Percentiles rank a stretch among this genome's conserved stretches.
These are phyloP conservation scores for Gastrodia elata DNA, from an alignment of 106 monocot genomes.

Conservation along the genomic window DNA sequence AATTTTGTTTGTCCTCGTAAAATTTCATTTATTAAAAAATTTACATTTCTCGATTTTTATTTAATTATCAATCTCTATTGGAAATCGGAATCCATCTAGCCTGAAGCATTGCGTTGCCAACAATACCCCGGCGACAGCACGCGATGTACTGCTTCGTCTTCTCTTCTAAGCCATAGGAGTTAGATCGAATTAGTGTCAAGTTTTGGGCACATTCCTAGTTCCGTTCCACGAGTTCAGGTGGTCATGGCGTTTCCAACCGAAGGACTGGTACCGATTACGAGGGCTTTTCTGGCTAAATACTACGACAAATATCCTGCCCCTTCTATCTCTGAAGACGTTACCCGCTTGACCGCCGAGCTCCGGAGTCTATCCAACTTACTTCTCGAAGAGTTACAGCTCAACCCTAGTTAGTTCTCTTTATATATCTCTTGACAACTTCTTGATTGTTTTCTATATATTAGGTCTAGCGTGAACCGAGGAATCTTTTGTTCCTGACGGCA, in stretches of 20 bases:
- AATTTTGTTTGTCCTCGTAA: no score
- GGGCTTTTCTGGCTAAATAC: constrained; percentile 64
- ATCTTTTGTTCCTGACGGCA: neutral
- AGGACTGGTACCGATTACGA: constrained; percentile 81
- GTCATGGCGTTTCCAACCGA: constrained; percentile 55
- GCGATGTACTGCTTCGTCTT: neutral
- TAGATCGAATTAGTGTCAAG: neutral
- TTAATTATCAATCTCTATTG: no score
- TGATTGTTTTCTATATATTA: neutral
- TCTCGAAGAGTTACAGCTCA: constrained; percentile 26
- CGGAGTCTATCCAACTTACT: constrained; percentile 31
- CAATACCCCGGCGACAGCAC: neutral
- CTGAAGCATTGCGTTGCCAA: neutral
- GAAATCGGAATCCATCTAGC: neutral
- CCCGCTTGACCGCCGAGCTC: constrained; percentile 43
- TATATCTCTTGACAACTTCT: neutral
- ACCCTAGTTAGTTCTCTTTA: constrained; percentile 25
- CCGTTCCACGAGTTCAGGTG: neutral
- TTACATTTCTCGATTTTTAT: no score
- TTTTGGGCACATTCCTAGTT: neutral
- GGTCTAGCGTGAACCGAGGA: neutral
- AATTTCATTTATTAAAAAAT: no score
- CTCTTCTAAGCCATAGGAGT: neutral
- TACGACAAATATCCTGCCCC: constrained; percentile 75
- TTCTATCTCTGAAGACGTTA: constrained; percentile 47